Base-by-base conservation (phyloP, 805 yeast genomes). In the Spathaspora boniae region DNA sequence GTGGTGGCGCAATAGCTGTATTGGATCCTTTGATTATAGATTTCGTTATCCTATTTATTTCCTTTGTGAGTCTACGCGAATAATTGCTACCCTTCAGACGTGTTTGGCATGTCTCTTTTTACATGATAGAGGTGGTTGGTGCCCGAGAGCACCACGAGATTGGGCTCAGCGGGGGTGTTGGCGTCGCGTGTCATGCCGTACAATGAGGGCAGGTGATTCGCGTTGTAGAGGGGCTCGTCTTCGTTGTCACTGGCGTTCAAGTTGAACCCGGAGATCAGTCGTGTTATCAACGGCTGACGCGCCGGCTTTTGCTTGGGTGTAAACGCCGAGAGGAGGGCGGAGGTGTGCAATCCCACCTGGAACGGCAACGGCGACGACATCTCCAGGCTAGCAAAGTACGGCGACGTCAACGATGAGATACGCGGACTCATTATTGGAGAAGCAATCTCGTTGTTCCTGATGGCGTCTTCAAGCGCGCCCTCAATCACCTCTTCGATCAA, bases 381-480 rank as follows among this genome's bases (percentile, higher is more conserved):
- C 11, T 23, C 26, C 11, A 22, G n/a, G n/a, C n/a, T n/a, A n/a
- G n/a, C n/a, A n/a, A n/a, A n/a, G 17, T 27, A 16, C 16, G 40
- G 25, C 11, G 30, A 26, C 11, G 31, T 16, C 19, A 17, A 42
- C 7, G 43, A 38, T 16, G 42, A 33, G n/a, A n/a, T n/a, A n/a
- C n/a, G n/a, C n/a, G n/a, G 9, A 42, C 28, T n/a, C n/a, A n/a
- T n/a, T n/a, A 72, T 43, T 1, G 78, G 76, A 4, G 73, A 62
- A 29, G 74, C 48, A 19, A 60, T 48, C 38, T 67, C 76, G 45
- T 74, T 76, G 19, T 62, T 52, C 17, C 49, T 50, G 5, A 74
- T 68, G 3, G 78, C 77, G 28, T 68, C 72, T 36, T 64, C 72
- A 6, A 74, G 49, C 1, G 76, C 69, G 6, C 59, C 68, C 19